Evolutionary conservation across 495 filamentous ascomycete species (phyloP).

Genomic region (Talaromyces adpressus): DNA sequence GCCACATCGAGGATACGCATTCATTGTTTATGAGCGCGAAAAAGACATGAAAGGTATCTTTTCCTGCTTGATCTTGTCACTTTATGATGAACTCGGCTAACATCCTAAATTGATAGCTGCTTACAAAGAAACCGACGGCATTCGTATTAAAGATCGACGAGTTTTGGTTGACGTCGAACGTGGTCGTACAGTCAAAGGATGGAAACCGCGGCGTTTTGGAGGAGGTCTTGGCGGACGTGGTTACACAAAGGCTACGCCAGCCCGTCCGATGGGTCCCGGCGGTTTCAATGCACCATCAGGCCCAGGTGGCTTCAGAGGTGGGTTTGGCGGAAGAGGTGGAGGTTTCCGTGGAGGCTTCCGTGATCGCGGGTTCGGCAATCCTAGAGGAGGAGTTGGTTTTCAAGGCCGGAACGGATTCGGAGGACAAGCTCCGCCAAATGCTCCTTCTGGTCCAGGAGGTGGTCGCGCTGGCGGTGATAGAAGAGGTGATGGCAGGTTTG

Average conservation of each 20-base stretch:
- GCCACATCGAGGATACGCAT: slow-evolving; percentile 85
- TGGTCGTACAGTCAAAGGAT: slow-evolving; percentile 88
- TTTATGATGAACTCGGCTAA: not conserved
- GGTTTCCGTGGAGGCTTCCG: slow-evolving; percentile 56
- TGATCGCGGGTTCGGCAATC: slow-evolving; percentile 52
- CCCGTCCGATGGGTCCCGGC: slow-evolving; percentile 58
- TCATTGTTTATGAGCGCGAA: slow-evolving; percentile 94
- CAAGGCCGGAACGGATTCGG: slow-evolving; percentile 54
- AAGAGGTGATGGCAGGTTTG: slow-evolving; percentile 38
- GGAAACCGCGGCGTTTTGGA: slow-evolving; percentile 87
- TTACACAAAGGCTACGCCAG: slow-evolving; percentile 77
- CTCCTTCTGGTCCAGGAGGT: slow-evolving; percentile 72
- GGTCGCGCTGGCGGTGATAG: slow-evolving; percentile 45
- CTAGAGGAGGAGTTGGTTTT: slow-evolving; percentile 55
- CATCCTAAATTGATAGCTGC: slow-evolving; percentile 45
- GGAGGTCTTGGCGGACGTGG: slow-evolving; percentile 88
- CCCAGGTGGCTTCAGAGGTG: slow-evolving; percentile 59
- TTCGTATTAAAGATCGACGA: slow-evolving; percentile 84
- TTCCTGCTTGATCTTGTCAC: not conserved
- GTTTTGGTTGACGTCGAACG: slow-evolving; percentile 95
- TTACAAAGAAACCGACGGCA: slow-evolving; percentile 84
- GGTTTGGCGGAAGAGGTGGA: slow-evolving; percentile 46
- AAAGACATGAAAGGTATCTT: slow-evolving; percentile 98
- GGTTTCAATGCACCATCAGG: slow-evolving; percentile 55
- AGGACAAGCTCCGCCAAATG: slow-evolving; percentile 64